Base-by-base conservation (phyloP, 1,284 basidiomycete genomes). In the Vanrija pseudolonga region DNA sequence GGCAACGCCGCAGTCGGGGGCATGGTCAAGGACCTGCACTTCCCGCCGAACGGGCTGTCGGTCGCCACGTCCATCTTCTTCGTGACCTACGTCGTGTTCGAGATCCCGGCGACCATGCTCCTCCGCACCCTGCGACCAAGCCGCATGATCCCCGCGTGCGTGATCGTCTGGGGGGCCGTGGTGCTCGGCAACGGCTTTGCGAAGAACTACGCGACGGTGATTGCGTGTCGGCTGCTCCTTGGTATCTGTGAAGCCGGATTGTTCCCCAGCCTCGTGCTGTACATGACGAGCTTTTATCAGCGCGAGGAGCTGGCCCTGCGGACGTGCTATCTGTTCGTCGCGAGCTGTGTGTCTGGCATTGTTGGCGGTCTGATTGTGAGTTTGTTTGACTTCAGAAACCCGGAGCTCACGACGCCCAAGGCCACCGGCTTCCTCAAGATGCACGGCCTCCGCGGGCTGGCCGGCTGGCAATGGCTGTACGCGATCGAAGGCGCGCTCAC, bases 241-340 rank as follows among this genome's bases (percentile, higher is more conserved):
- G 65, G 72, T 11, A 37, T 64, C 26, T 56, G 65, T 45, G 60
- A 73, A 55, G 62, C 61, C 5, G 62, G 56, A 2, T 48, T 70
- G 19, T 64, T 65, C 45, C 68, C 67, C 14, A 62, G 56, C 41
- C 47, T 63, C 22, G 55, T 60, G 12, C 50, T 65, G 19, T 64
- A 62, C 47, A 48, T 68, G 20, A 51, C 64, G 18, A 55, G 58
- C 43, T 65, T 55, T 44, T 69, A 69, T 46, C 56, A 57, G 11
- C 56, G 64, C 3, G 50, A 64, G 15, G 69, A 73, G 51, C 59
- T 64, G 15, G 71, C 59, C 0, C 49, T 51, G 7, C 56, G 71
- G 1, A 61, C 61, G n/a, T 59, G 57, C 19, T 72, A 65, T 57
- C 65, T 73, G 23, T 73, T 69, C 47, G 55, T 63, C 37, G 60